Conservation (phyloP, 2,329 filamentous ascomycete genomes). For the Mycosphaerella arachidis region DNA sequence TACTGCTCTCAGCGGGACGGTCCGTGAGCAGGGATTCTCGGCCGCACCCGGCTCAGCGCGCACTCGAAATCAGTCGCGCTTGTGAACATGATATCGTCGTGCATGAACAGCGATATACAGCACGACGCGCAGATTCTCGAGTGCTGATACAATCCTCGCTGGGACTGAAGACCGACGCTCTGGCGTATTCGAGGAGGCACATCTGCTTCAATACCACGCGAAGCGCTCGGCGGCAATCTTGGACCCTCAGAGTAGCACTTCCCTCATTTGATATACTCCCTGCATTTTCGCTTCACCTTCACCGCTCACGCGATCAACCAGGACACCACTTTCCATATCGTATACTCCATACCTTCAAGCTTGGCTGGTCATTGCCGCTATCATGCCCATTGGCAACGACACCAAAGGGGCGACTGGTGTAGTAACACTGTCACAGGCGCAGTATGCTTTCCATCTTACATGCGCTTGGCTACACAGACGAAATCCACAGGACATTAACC, state of each 20-base stretch:
- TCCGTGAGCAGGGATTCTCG: not conserved
- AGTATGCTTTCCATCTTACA: conserved; percentile 9
- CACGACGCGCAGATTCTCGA: too few species aligned
- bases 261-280: not conserved
- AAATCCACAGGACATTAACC: too few species aligned
- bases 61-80: not conserved
- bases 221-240: too few species aligned
- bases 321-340: not conserved
- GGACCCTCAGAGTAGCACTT: too few species aligned
- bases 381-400: conserved; percentile 11
- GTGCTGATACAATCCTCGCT: too few species aligned
- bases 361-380: not conserved
- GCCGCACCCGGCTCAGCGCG: not conserved
- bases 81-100: not conserved
- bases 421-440: conserved; percentile 29
- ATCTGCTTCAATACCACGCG: too few species aligned
- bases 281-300: not conserved
- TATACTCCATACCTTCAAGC: not conserved
- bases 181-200: too few species aligned
- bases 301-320: conserved; percentile 1
- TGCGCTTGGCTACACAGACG: not conserved
- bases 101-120: not conserved
- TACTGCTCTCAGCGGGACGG: not conserved
- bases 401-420: conserved; percentile 25
- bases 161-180: too few species aligned